A percentile compares a stretch with the other conserved stretches of the same genome.
phyloP scores from a whole-genome alignment of 1,139 yeast species.

The Suhomyces ambrosiae region DNA sequence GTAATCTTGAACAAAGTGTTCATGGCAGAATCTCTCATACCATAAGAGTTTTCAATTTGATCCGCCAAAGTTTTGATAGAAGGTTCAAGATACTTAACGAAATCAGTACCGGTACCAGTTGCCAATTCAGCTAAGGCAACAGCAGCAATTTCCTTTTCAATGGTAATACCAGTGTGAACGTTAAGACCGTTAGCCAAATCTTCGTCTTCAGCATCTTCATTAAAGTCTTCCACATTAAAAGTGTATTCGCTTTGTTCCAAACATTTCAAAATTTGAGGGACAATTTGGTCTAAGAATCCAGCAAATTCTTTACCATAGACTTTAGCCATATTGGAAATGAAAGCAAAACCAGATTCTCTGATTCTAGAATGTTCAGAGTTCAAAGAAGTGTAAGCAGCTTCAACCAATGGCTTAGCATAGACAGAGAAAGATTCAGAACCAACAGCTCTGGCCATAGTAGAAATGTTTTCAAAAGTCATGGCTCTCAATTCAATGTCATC shows the following conservation, averaged over 20 bases:
- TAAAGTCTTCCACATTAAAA: conserved; percentile 44
- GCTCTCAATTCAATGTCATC: conserved; percentile 88
- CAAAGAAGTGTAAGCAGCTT: conserved; percentile 82
- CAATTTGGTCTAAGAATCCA: conserved; percentile 76
- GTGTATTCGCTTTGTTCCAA: conserved; percentile 82
- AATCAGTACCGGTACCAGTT: conserved; percentile 76
- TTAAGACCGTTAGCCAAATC: conserved; percentile 73
- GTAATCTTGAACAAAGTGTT: conserved; percentile 81
- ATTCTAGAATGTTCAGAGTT: conserved; percentile 79
- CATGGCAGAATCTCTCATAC: conserved; percentile 88
- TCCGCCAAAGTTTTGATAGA: conserved; percentile 66
- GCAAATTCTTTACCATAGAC: conserved; percentile 91
- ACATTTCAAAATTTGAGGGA: conserved; percentile 83
- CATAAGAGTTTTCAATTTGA: conserved; percentile 84
- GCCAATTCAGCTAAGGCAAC: conserved; percentile 92
- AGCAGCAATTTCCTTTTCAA: conserved; percentile 96
- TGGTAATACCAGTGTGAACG: conserved; percentile 92
- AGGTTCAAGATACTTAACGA: conserved; percentile 75
- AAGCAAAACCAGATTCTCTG: conserved; percentile 95
- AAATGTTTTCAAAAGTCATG: conserved; percentile 86
- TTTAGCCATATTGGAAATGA: conserved; percentile 91
- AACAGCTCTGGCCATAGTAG: conserved; percentile 96
- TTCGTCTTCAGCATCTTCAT: conserved; percentile 45
- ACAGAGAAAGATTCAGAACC: conserved; percentile 86
- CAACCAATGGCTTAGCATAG: conserved; percentile 85